Evolutionary conservation across 1,284 basidiomycete species (phyloP).

Genomic region (Leucoagaricus sp.): DNA sequence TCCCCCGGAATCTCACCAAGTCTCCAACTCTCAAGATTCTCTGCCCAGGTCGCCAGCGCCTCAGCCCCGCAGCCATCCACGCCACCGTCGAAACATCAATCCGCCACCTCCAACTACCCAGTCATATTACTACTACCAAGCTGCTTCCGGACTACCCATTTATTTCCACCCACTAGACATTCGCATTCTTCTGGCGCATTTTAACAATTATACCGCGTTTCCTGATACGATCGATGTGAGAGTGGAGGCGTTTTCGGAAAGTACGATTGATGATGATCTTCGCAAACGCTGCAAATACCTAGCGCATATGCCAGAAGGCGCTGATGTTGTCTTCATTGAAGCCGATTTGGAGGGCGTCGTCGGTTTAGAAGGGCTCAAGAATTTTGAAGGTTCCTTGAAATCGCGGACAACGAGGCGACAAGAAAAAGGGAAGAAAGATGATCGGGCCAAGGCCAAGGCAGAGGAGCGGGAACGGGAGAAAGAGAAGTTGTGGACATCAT

Average conservation of each 20-base stretch:
- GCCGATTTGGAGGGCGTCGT: conserved; percentile 81
- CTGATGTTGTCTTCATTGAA: conserved; percentile 95
- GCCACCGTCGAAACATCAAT: conserved; percentile 74
- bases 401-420: conserved; percentile 74
- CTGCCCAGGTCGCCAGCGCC: background rate
- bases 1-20: background rate
- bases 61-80: conserved; percentile 33
- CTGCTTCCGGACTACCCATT: conserved; percentile 87
- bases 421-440: conserved; percentile 82
- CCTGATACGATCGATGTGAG: conserved; percentile 81
- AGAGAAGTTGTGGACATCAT: conserved; percentile 23
- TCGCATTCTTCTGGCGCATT: conserved; percentile 88
- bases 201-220: conserved; percentile 80
- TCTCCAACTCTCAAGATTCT: conserved; percentile 7
- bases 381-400: conserved; percentile 80
- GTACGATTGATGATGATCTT: conserved; percentile 87
- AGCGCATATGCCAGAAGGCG: conserved; percentile 87
- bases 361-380: conserved; percentile 68
- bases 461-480: conserved; percentile 77
- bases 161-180: conserved; percentile 97
- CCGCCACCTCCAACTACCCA: conserved; percentile 80
- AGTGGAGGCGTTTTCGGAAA: conserved; percentile 78
- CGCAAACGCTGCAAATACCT: conserved; percentile 96
- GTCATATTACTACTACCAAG: conserved; percentile 95
- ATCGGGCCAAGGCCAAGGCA: conserved; percentile 75